These are phyloP conservation scores for Microdochium paspali DNA, from an alignment of 2,329 filamentous ascomycete genomes.

Conservation along the genomic window DNA sequence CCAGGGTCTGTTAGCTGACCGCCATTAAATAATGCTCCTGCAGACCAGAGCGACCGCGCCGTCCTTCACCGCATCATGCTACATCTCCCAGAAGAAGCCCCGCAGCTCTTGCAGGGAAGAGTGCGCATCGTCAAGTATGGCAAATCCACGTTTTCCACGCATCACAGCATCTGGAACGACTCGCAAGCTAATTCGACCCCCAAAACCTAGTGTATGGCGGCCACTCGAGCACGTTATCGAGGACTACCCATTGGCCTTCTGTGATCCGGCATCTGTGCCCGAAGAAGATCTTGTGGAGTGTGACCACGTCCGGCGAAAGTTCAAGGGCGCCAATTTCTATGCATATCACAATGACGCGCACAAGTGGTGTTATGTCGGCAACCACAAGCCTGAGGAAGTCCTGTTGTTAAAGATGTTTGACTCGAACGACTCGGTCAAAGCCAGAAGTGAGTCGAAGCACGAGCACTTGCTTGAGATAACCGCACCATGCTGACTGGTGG, in stretches of 20 bases:
- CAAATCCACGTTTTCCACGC: not conserved
- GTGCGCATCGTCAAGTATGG: slow-evolving; percentile 1
- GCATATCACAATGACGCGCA: not conserved
- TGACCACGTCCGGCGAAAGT: slow-evolving; percentile 1
- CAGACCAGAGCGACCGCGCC: slow-evolving; percentile 2
- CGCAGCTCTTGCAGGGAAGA: not conserved
- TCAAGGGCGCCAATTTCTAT: slow-evolving; percentile 1
- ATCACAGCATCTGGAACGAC: not conserved
- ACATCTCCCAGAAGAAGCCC: not conserved
- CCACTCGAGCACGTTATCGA: slow-evolving; percentile 1
- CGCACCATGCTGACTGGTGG: not conserved
- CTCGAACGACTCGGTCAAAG: not conserved
- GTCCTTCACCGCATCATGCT: slow-evolving; percentile 1
- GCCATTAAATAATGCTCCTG: not conserved
- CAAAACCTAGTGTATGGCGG: not conserved
- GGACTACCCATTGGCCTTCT: slow-evolving; percentile 1
- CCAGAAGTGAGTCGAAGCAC: not conserved
- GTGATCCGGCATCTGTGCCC: not conserved
- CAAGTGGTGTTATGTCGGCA: slow-evolving; percentile 1
- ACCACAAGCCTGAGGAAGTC: slow-evolving; percentile 1
- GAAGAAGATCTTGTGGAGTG: slow-evolving; percentile 1
- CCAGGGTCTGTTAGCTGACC: not conserved
- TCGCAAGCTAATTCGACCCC: not conserved
- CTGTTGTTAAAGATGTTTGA: slow-evolving; percentile 1
- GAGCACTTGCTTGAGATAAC: not conserved